A percentile compares a stretch with the other conserved stretches of the same genome.
These are phyloP conservation scores for Wickerhamomyces bovis DNA, from an alignment of 805 yeast genomes.

Conservation along the genomic window DNA sequence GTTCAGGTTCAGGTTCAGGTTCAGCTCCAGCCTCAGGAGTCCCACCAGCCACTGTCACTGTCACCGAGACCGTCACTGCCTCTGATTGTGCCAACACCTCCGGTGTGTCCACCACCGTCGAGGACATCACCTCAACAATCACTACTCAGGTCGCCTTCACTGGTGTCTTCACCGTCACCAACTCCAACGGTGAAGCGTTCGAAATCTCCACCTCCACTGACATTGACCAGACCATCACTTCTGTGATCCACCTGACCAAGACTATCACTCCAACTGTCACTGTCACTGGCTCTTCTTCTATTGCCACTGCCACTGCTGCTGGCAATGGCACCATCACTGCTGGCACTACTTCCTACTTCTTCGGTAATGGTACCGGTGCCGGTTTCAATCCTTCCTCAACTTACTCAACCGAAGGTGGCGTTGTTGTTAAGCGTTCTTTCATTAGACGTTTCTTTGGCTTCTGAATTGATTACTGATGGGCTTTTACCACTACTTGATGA, in stretches of 20 bases:
- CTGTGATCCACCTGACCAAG: conserved; percentile 14
- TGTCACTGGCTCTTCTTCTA: conserved; percentile 28
- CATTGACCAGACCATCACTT: conserved; percentile 21
- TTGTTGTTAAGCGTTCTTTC: background rate
- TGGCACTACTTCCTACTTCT: background rate
- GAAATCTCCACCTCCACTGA: conserved; percentile 21
- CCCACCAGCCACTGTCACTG: conserved; percentile 5
- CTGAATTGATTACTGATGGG: background rate
- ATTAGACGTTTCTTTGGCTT: background rate
- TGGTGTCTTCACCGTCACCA: conserved; percentile 23
- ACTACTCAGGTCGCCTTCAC: conserved; percentile 14
- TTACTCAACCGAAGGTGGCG: background rate
- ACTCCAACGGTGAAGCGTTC: conserved; percentile 18
- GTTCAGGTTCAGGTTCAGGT: background rate
- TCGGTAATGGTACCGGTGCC: background rate
- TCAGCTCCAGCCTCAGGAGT: conserved; percentile 3
- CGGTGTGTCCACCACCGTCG: background rate
- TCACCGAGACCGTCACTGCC: conserved; percentile 21
- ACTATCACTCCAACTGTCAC: conserved; percentile 16
- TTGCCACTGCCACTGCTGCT: background rate
- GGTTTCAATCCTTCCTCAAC: background rate
- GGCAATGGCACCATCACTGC: background rate
- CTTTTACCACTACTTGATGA: too few species aligned
- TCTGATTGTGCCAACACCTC: conserved; percentile 10
- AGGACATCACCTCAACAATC: conserved; percentile 7